These are phyloP conservation scores for Collybiopsis luxurians DNA, from an alignment of 768 basidiomycete genomes.

Conservation along the genomic window DNA sequence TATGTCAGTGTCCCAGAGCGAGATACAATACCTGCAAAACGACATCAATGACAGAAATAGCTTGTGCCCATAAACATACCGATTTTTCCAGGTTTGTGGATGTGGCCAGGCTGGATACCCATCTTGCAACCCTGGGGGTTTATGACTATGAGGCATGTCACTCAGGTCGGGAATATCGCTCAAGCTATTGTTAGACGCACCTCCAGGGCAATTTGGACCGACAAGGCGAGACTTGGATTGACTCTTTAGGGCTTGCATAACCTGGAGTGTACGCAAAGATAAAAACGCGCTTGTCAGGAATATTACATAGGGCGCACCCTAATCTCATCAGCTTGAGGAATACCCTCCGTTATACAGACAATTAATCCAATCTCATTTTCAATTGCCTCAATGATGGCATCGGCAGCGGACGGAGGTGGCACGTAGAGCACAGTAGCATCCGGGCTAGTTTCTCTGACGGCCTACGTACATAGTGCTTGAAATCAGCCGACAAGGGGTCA, in stretches of 20 bases:
- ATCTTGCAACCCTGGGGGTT: slow-evolving; percentile 98
- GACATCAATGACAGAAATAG: neutral
- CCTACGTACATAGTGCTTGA: slow-evolving; percentile 43
- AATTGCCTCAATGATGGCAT: slow-evolving; percentile 98
- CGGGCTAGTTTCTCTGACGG: slow-evolving; percentile 80
- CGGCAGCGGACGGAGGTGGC: slow-evolving; percentile 93
- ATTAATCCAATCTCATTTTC: slow-evolving; percentile 97
- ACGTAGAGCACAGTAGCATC: slow-evolving; percentile 98
- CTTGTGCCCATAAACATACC: slow-evolving; percentile 43
- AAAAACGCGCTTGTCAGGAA: neutral
- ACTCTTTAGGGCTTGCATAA: slow-evolving; percentile 90
- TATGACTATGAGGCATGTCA: slow-evolving; percentile 56
- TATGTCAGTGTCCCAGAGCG: slow-evolving; percentile 96
- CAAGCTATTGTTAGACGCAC: slow-evolving; percentile 19
- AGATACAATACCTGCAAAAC: slow-evolving; percentile 77
- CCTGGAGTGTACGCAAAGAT: slow-evolving; percentile 37
- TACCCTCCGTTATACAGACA: slow-evolving; percentile 98
- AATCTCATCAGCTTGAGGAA: slow-evolving; percentile 97
- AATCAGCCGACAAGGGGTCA: slow-evolving; percentile 1
- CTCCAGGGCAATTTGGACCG: slow-evolving; percentile 97
- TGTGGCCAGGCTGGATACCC: slow-evolving; percentile 98
- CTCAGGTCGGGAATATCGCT: neutral
- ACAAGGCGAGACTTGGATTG: slow-evolving; percentile 95
- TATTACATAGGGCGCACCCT: slow-evolving; percentile 44
- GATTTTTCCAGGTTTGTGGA: slow-evolving; percentile 95